These are phyloP conservation scores for Priceomyces carsonii DNA, from an alignment of 805 yeast genomes.

Conservation along the genomic window DNA sequence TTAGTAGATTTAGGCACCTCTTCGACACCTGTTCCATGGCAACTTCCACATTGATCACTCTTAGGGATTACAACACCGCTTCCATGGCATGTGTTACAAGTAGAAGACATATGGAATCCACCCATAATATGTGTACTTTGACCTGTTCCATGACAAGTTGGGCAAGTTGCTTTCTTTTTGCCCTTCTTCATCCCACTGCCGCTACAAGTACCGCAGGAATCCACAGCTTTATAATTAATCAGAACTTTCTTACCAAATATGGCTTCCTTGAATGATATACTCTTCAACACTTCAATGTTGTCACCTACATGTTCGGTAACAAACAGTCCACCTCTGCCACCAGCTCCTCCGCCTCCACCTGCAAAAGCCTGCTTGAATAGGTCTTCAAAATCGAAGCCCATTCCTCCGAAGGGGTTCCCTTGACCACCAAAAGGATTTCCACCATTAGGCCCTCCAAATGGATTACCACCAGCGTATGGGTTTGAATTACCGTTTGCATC, in stretches of 20 bases:
- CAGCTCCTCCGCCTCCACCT: conserved; percentile 39
- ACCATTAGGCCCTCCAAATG: conserved; percentile 40
- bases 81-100: conserved; percentile 87
- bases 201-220: conserved; percentile 73
- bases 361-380: conserved; percentile 51
- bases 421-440: conserved; percentile 41
- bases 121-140: conserved; percentile 83
- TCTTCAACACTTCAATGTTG: conserved; percentile 76
- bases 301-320: conserved; percentile 87
- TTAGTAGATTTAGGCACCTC: conserved; percentile 67
- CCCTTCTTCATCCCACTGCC: conserved; percentile 86
- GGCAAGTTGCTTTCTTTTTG: conserved; percentile 73
- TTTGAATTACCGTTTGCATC: conserved; percentile 57
- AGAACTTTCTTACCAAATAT: conserved; percentile 72
- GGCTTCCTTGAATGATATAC: conserved; percentile 81
- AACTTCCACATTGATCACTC: conserved; percentile 69
- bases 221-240: conserved; percentile 72
- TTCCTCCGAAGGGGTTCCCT: conserved; percentile 58
- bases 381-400: conserved; percentile 49
- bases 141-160: conserved; percentile 91
- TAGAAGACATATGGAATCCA: conserved; percentile 95
- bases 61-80: conserved; percentile 75
- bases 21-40: conserved; percentile 89
- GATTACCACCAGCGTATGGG: conserved; percentile 45
- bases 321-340: conserved; percentile 45